phyloP scores from a whole-genome alignment of 352 stramenopile genomes.

The Albugo candida region DNA sequence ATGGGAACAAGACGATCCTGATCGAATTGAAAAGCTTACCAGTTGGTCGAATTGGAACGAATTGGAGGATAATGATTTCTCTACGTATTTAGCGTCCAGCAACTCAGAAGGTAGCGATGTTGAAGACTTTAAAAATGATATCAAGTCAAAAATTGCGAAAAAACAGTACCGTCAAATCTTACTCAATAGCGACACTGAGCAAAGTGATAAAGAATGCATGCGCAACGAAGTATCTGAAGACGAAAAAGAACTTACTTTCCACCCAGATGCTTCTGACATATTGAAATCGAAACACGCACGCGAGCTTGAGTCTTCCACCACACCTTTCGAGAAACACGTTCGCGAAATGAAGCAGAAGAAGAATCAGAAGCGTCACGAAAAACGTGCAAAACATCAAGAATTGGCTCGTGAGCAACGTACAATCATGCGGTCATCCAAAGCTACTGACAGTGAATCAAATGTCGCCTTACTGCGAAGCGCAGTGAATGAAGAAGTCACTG shows the following conservation, averaged over 20 bases:
- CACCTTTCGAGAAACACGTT: conserved; percentile 63
- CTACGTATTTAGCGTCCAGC: conserved; percentile 84
- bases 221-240: neutral
- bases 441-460: conserved; percentile 10
- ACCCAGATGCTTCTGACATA: conserved; percentile 36
- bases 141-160: neutral
- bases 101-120: conserved; percentile 27
- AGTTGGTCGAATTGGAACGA: conserved; percentile 60
- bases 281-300: conserved; percentile 56
- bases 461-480: conserved; percentile 7
- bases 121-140: conserved; percentile 16
- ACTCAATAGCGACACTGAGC: conserved; percentile 45
- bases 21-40: conserved; percentile 75
- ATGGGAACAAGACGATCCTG: conserved; percentile 89
- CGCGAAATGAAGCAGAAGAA: conserved; percentile 76
- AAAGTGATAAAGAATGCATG: conserved; percentile 6
- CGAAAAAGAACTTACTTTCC: conserved; percentile 50
- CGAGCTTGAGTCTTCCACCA: conserved; percentile 59
- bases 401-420: conserved; percentile 40
- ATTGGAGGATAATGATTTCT: conserved; percentile 83
- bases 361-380: conserved; percentile 69
- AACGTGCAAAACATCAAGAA: conserved; percentile 37
- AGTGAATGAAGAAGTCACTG: conserved; percentile 13
- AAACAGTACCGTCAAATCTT: conserved; percentile 51
- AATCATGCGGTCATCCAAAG: conserved; percentile 22